Conservation (phyloP, 2,329 filamentous ascomycete species). For the Hawksworthiomyces lignivorus region DNA sequence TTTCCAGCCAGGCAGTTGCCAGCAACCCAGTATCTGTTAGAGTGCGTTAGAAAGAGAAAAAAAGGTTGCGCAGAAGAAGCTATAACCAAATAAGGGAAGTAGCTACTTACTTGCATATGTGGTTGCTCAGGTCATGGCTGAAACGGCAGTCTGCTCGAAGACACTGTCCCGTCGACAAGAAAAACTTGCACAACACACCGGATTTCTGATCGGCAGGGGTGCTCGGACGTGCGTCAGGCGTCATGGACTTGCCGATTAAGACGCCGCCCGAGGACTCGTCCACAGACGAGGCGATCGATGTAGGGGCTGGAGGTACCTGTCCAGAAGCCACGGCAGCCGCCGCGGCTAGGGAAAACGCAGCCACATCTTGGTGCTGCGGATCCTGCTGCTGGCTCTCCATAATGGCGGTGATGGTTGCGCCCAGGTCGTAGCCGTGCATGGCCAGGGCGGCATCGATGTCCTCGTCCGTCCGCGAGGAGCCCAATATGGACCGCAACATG, state of each 20-base stretch:
- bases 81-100: neutral
- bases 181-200: constrained; percentile 94
- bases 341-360: constrained; percentile 13
- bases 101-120: constrained; percentile 86
- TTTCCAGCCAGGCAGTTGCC: constrained; percentile 91
- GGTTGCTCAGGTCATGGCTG: constrained; percentile 90
- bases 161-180: constrained; percentile 90
- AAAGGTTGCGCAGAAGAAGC: no score
- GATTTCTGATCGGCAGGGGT: constrained; percentile 75
- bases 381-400: constrained; percentile 60
- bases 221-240: constrained; percentile 62
- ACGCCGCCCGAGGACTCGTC: constrained; percentile 55
- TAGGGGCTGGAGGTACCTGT: constrained; percentile 4
- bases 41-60: constrained; percentile 17
- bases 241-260: constrained; percentile 85
- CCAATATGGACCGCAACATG: constrained; percentile 90
- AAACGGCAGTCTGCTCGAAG: constrained; percentile 93
- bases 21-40: constrained; percentile 79
- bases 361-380: constrained; percentile 24
- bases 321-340: neutral
- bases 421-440: constrained; percentile 84
- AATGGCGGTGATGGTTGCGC: constrained; percentile 80
- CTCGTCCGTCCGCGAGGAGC: constrained; percentile 81
- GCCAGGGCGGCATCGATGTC: constrained; percentile 91
- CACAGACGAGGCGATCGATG: constrained; percentile 17